phyloP scores from a whole-genome alignment of 2,329 filamentous ascomycete species.

The Sporothrix variecibatus region DNA sequence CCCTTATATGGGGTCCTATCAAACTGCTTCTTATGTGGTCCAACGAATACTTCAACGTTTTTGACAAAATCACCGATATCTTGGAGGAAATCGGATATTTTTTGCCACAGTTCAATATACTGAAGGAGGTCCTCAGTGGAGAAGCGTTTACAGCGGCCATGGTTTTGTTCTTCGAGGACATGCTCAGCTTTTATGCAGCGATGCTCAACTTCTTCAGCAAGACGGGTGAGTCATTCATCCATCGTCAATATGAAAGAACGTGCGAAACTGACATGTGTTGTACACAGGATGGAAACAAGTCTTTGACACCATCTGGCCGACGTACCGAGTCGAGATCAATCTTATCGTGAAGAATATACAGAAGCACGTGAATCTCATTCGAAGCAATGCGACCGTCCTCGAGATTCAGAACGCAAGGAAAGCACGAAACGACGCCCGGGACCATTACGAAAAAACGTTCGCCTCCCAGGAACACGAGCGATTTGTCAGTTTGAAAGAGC shows the following conservation, averaged over 20 bases:
- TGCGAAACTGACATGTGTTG: neutral
- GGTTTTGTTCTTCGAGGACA: constrained; percentile 1
- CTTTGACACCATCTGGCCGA: neutral
- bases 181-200: neutral
- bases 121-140: neutral
- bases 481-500: neutral
- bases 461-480: neutral
- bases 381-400: neutral
- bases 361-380: constrained; percentile 1
- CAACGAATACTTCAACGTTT: neutral
- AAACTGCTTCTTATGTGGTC: neutral
- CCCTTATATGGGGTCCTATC: constrained; percentile 9
- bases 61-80: neutral
- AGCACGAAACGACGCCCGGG: neutral
- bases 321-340: neutral
- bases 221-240: neutral
- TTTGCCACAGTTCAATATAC: constrained; percentile 1
- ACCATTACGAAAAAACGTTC: neutral
- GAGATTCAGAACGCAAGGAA: neutral
- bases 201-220: neutral
- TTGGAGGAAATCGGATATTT: neutral
- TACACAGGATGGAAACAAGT: constrained; percentile 1
- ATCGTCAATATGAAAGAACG: neutral
- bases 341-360: neutral
- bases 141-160: neutral